Base-by-base conservation (phyloP, 2,329 filamentous ascomycete species). In the Penicillium sp. region DNA sequence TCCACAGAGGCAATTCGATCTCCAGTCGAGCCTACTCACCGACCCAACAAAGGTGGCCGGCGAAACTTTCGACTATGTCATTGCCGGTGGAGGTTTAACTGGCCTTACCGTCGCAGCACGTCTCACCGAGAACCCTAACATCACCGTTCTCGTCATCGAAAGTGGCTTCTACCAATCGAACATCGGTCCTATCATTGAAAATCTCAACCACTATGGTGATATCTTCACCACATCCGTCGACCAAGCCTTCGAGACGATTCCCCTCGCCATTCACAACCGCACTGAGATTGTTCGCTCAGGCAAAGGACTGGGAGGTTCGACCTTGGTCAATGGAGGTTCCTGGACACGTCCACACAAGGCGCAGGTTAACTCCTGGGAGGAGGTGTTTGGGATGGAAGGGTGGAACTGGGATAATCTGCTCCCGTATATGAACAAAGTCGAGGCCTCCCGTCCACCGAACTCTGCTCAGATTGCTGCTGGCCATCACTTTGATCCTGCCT, bases 391-490 rank as follows among this genome's bases (percentile, higher is more conserved):
- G 0, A 79, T 77, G 40, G 60, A 73, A 0, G 79, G 75, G 1
- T 81, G 77, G 76, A 75, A 72, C 35, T 82, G 79, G 77, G 69
- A 75, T 1, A 72, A 66, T 38, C 62, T 84, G 4, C 56, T 80
- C 3, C 75, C 74, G 0, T 83, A 83, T 58, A 83, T 83, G 65
- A 70, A 74, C 40, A 79, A 81, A 70, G 69, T 57, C 3, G 69
- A 72, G 49, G 12, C 10, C 4, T 27, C 54, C 8, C 67, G 67
- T 23, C 12, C 40, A 9, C 69, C 69, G 1, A 69, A 41, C 21
- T 47, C 56, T 5, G 51, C 40, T 9, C 56, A 69, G 35, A 56
- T 67, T 25, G 60, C 53, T 10, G 64, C 65, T n/a, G 67, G 67
- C 2, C 63, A 69, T 31, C 59, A 38, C 52, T 68, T 60, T 31